Percentiles rank a stretch among this genome's conserved stretches.
These are phyloP conservation scores for Xylaria intraflava DNA, from an alignment of 495 filamentous ascomycete species.

Conservation along the genomic window DNA sequence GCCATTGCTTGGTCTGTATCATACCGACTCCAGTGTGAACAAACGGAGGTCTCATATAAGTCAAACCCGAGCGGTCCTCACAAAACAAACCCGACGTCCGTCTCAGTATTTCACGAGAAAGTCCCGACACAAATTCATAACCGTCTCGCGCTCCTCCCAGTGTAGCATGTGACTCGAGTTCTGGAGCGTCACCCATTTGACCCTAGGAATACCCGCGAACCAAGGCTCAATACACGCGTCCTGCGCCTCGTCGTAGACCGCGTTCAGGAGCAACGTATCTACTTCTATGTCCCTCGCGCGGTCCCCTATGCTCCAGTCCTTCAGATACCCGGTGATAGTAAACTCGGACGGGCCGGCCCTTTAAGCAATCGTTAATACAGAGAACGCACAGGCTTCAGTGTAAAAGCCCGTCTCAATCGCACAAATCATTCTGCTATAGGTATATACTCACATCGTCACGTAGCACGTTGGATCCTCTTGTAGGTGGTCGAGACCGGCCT, in stretches of 20 bases:
- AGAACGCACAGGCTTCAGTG: no score
- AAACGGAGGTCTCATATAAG: no score
- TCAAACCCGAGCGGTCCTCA: no score
- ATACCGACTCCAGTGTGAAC: no score
- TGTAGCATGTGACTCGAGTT: slow-evolving; percentile 41
- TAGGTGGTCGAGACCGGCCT: slow-evolving; percentile 26
- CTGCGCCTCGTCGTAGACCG: slow-evolving; percentile 42
- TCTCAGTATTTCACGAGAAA: no score
- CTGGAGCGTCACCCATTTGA: slow-evolving; percentile 42
- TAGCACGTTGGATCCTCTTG: slow-evolving; percentile 41
- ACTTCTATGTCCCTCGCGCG: slow-evolving; percentile 37
- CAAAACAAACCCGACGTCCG: no score
- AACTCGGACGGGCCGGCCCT: slow-evolving; percentile 41
- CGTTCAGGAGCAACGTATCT: slow-evolving; percentile 44
- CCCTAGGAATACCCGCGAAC: slow-evolving; percentile 35
- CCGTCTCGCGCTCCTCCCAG: slow-evolving; percentile 40
- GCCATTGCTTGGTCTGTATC: no score
- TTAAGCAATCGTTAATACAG: neutral
- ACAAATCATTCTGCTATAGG: no score
- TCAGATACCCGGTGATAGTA: slow-evolving; percentile 36
- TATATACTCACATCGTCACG: slow-evolving; percentile 34
- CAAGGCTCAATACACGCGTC: slow-evolving; percentile 38
- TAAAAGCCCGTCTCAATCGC: no score
- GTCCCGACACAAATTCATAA: slow-evolving; percentile 17
- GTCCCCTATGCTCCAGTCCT: slow-evolving; percentile 33